phyloP scores from a whole-genome alignment of 768 basidiomycete genomes.

The Mycena pura region DNA sequence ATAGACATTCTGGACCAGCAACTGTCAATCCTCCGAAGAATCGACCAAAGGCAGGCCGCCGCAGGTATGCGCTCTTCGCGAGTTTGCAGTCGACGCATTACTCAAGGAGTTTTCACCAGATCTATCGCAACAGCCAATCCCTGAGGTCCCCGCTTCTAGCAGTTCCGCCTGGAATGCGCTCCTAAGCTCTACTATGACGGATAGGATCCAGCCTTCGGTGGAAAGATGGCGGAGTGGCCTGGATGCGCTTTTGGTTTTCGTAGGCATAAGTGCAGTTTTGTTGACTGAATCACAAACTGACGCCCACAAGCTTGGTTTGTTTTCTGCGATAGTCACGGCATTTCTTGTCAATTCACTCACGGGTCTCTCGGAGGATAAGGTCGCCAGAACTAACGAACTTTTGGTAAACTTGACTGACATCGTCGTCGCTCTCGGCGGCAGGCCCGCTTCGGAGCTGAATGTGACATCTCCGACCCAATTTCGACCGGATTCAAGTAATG shows the following conservation, averaged over 20 bases:
- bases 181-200: neutral
- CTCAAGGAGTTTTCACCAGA: neutral
- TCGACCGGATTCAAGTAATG: neutral
- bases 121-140: conserved; percentile 1
- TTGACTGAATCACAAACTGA: neutral
- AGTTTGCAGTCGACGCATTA: neutral
- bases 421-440: neutral
- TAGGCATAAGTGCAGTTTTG: neutral
- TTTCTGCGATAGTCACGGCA: conserved; percentile 4
- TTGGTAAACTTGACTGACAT: neutral
- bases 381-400: neutral
- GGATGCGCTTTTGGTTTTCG: conserved; percentile 1
- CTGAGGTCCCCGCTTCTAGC: neutral
- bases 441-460: neutral
- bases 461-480: neutral
- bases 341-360: neutral
- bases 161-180: conserved; percentile 5
- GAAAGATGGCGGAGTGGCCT: conserved; percentile 4
- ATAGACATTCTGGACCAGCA: neutral
- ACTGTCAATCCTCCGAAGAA: neutral
- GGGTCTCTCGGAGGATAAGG: neutral
- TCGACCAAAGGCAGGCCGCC: conserved; percentile 4
- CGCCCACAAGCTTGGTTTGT: neutral
- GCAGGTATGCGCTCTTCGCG: neutral
- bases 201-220: neutral